Evolutionary conservation across 495 filamentous ascomycete genomes (phyloP).

Genomic region (Letharia lupina): DNA sequence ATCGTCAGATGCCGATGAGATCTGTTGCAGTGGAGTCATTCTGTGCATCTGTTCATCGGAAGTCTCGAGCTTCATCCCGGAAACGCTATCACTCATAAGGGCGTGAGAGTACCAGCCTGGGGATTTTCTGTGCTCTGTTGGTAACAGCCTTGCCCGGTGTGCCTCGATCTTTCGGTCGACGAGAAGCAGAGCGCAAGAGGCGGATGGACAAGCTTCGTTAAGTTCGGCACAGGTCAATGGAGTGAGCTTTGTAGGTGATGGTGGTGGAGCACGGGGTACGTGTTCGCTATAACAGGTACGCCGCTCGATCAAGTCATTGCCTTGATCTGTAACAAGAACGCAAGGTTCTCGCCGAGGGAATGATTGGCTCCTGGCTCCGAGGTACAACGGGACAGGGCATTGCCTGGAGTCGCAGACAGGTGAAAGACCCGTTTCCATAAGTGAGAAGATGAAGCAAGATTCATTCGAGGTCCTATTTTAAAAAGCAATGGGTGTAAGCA

Average conservation of each 20-base stretch:
- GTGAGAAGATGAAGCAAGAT: neutral
- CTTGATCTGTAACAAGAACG: neutral
- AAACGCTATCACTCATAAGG: neutral
- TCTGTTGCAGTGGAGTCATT: neutral
- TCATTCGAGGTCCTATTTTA: neutral
- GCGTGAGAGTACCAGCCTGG: neutral
- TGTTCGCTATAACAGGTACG: neutral
- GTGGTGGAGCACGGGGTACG: conserved; percentile 1
- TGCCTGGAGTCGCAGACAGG: neutral
- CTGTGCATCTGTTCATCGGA: neutral
- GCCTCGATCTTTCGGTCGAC: conserved; percentile 8
- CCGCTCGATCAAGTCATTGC: neutral
- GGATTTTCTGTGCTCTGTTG: neutral
- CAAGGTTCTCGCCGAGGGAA: neutral
- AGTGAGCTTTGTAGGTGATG: conserved; percentile 3
- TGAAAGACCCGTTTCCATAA: neutral
- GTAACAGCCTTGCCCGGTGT: neutral
- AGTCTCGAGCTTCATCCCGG: neutral
- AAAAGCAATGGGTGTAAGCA: neutral
- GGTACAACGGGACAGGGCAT: neutral
- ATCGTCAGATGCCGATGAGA: conserved; percentile 11
- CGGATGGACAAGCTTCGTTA: neutral
- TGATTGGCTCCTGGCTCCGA: neutral
- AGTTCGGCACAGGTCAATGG: neutral
- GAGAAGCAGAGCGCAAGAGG: conserved; percentile 4